These are phyloP conservation scores for Echinosphaeria canescens DNA, from an alignment of 2,329 filamentous ascomycete genomes.

Conservation along the genomic window DNA sequence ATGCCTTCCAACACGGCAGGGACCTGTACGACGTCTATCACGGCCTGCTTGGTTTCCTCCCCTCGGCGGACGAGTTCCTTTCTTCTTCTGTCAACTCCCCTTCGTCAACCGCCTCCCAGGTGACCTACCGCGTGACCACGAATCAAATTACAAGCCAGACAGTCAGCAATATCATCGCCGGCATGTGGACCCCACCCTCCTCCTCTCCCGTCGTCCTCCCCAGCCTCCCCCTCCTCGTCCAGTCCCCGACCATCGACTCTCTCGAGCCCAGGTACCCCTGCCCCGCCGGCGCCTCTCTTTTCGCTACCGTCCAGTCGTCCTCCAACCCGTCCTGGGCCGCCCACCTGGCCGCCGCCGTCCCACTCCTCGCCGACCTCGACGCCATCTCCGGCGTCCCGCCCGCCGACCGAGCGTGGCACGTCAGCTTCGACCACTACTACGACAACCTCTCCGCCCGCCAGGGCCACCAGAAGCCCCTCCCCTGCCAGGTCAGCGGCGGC, in stretches of 20 bases:
- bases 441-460: slow-evolving; percentile 65
- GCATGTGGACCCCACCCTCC: slow-evolving; percentile 42
- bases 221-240: slow-evolving; percentile 26
- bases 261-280: slow-evolving; percentile 58
- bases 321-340: slow-evolving; percentile 31
- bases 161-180: slow-evolving; percentile 49
- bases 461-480: slow-evolving; percentile 52
- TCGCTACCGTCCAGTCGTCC: slow-evolving; percentile 18
- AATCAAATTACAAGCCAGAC: slow-evolving; percentile 72
- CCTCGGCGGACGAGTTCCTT: slow-evolving; percentile 18
- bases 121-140: slow-evolving; percentile 54
- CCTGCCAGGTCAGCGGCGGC: slow-evolving; percentile 30
- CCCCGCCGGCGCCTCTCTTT: slow-evolving; percentile 20
- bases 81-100: no score
- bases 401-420: slow-evolving; percentile 40
- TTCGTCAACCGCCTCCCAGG: slow-evolving; percentile 18
- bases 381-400: slow-evolving; percentile 40
- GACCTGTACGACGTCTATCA: slow-evolving; percentile 63
- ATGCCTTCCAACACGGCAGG: slow-evolving; percentile 55
- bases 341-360: slow-evolving; percentile 34
- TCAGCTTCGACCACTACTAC: slow-evolving; percentile 61
- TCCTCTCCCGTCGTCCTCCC: slow-evolving; percentile 14
- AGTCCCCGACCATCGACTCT: slow-evolving; percentile 40
- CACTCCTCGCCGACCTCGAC: slow-evolving; percentile 40
- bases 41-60: slow-evolving; percentile 45